These are phyloP conservation scores for Peterozyma xylosa DNA, from an alignment of 805 yeast species.

Conservation along the genomic window DNA sequence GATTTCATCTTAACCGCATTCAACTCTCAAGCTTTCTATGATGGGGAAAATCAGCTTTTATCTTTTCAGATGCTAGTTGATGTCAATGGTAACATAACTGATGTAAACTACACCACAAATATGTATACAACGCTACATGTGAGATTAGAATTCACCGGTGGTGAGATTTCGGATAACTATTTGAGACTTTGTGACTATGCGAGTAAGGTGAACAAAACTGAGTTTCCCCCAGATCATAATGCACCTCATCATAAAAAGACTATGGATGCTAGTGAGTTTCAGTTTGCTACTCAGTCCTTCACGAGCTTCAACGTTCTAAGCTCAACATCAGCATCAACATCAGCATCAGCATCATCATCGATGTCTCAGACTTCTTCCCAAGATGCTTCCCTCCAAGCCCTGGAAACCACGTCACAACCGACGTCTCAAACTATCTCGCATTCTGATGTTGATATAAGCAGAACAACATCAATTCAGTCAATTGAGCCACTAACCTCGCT, in stretches of 20 bases:
- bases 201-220: constrained; percentile 2
- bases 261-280: too few relatives aligned
- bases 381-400: too few relatives aligned
- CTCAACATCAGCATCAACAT: not conserved
- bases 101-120: constrained; percentile 37
- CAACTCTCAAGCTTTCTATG: constrained; percentile 7
- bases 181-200: constrained; percentile 32
- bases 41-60: constrained; percentile 7
- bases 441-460: too few relatives aligned
- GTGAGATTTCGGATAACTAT: constrained; percentile 29
- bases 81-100: constrained; percentile 24
- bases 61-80: constrained; percentile 8
- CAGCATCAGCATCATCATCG: not conserved
- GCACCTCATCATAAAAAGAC: not conserved
- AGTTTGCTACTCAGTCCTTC: too few relatives aligned
- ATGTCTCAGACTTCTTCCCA: not conserved
- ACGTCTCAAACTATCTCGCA: too few relatives aligned
- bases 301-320: too few relatives aligned
- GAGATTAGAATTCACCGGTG: constrained; percentile 34
- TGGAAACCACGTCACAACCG: too few relatives aligned
- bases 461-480: too few relatives aligned
- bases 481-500: too few relatives aligned
- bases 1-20: constrained; percentile 4
- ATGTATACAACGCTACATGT: constrained; percentile 42
- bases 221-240: not conserved